These are phyloP conservation scores for Pyrenochaeta sp. DNA, from an alignment of 2,329 filamentous ascomycete genomes.

Conservation along the genomic window DNA sequence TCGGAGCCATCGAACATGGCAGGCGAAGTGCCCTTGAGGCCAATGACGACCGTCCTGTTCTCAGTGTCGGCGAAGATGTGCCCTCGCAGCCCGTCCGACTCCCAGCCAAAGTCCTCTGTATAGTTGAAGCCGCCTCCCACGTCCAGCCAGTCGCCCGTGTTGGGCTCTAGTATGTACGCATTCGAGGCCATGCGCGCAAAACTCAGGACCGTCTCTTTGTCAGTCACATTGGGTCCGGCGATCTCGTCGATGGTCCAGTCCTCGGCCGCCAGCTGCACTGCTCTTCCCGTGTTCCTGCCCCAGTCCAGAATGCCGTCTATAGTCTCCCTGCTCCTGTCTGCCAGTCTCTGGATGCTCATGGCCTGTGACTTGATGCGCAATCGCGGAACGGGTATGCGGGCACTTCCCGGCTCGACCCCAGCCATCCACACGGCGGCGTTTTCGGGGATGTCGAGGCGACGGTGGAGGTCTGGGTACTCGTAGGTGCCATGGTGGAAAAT, in stretches of 20 bases:
- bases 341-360: constrained; percentile 78
- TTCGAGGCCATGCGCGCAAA: constrained; percentile 89
- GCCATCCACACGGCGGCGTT: constrained; percentile 69
- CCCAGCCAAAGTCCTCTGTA: constrained; percentile 91
- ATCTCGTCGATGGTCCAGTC: constrained; percentile 87
- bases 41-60: constrained; percentile 89
- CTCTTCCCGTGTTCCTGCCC: constrained; percentile 72
- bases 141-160: constrained; percentile 78
- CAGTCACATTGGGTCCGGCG: constrained; percentile 78
- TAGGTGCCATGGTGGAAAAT: constrained; percentile 92
- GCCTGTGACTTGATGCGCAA: constrained; percentile 66
- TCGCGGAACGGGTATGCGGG: constrained; percentile 53
- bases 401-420: constrained; percentile 59
- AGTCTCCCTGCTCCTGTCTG: constrained; percentile 76
- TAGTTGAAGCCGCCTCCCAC: constrained; percentile 78
- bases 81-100: constrained; percentile 84
- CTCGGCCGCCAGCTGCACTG: constrained; percentile 71
- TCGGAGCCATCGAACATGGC: constrained; percentile 97
- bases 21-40: constrained; percentile 85
- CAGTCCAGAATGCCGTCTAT: constrained; percentile 81
- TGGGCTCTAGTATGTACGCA: constrained; percentile 80
- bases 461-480: constrained; percentile 77
- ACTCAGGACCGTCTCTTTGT: constrained; percentile 82
- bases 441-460: constrained; percentile 73
- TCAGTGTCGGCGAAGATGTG: constrained; percentile 89